Percentiles rank a stretch among this genome's conserved stretches.
phyloP scores from a whole-genome alignment of 139 green algal genomes.

The Closterium sp. region DNA sequence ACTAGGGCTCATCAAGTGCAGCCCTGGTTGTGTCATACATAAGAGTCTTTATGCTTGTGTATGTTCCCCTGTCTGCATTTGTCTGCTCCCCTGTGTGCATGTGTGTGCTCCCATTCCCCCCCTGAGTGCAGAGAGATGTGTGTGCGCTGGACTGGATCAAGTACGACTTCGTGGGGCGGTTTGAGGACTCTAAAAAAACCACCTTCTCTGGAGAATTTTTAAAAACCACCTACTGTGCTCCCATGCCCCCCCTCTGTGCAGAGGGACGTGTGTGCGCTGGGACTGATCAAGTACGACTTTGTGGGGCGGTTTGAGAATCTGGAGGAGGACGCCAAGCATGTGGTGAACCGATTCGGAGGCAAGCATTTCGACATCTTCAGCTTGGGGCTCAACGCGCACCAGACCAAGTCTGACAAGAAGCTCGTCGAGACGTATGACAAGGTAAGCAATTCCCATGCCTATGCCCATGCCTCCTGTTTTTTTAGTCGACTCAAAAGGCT shows the following conservation, averaged over 20 bases:
- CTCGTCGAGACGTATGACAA: neutral
- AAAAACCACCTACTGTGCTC: no score
- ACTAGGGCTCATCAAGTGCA: no score
- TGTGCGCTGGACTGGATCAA: neutral
- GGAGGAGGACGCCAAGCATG: neutral
- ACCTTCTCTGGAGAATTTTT: no score
- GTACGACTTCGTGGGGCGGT: neutral
- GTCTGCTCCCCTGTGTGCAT: neutral
- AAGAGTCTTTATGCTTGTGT: no score
- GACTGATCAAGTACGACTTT: neutral
- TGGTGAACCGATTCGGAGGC: slow-evolving; percentile 2
- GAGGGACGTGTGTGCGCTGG: neutral
- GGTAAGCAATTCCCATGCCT: neutral
- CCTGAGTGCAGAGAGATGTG: neutral
- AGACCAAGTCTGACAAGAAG: neutral
- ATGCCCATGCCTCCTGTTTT: no score
- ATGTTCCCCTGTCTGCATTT: neutral
- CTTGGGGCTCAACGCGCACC: neutral
- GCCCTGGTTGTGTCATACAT: no score
- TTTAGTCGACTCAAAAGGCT: no score
- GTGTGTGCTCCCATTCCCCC: no score
- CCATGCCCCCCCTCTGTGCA: neutral
- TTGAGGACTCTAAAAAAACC: neutral
- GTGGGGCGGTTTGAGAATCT: slow-evolving; percentile 11
- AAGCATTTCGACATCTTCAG: neutral